Base-by-base conservation (phyloP, 306 rosid species). In the Purshia tridentata region DNA sequence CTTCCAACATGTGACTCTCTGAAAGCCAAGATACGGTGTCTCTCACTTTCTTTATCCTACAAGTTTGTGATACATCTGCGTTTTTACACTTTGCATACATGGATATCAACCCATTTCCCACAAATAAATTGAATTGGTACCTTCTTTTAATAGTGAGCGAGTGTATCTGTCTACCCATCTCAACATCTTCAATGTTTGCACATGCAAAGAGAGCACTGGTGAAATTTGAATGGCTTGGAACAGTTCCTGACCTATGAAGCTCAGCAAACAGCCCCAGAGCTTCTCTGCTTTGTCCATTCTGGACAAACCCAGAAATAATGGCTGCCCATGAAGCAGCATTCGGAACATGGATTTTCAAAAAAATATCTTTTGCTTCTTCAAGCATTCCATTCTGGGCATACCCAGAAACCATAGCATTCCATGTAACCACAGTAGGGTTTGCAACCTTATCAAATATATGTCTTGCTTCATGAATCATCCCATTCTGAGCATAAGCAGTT, bases 361-460 rank as follows among this genome's bases (percentile, higher is more conserved):
- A 82, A 6, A 76, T 55, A 62, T 64, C 57, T 47, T 74, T 78
- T 40, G 86, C 86, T 70, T 78, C 80, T 50, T 78, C 80, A 78
- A 65, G 64, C 86, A 78, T 82, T 77, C 85, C 77, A 51, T 82
- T 82, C 42, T 82, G 80, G 50, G 77, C 77, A 74, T 82, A 78
- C 16, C 69, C 77, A 49, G 86, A 65, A 51, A 82, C 20, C 80
- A 82, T 77, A 29, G 85, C 85, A 69, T 73, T 82, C 85, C 76
- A 70, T 9, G 73, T 52, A 40, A 78, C 82, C 65, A 73, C 82
- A 78, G 48, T 65, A 1, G 86, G 86, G 54, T 64, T 70, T 29
- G 42, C 20, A 69, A 82, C 78, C 61, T 74, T 65, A 59, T 78
- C 63, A 70, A 82, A 78, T 42, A 69, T 70, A 6, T 10, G 53